Percentiles rank a stretch among this genome's conserved stretches.
These are phyloP conservation scores for Talaromyces piceae DNA, from an alignment of 2,329 filamentous ascomycete species.

Conservation along the genomic window DNA sequence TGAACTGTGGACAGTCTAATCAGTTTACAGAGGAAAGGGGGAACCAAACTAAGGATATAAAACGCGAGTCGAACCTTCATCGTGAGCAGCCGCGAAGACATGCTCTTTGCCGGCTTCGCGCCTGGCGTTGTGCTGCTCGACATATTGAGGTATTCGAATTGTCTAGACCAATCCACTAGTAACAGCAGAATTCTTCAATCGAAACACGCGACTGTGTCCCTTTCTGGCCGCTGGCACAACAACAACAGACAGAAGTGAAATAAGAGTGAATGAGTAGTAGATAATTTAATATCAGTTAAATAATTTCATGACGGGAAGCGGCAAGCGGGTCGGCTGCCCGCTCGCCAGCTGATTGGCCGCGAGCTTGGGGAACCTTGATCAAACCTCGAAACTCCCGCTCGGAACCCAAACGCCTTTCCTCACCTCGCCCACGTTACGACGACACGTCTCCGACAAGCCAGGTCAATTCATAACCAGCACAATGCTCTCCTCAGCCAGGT, in stretches of 20 bases:
- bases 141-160: conserved; percentile 19
- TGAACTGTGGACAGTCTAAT: conserved; percentile 52
- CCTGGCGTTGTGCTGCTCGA: conserved; percentile 38
- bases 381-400: conserved; percentile 26
- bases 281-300: conserved; percentile 10
- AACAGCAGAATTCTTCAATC: not conserved
- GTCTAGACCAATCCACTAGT: not conserved
- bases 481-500: conserved; percentile 40
- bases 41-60: conserved; percentile 8
- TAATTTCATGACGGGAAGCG: conserved; percentile 15
- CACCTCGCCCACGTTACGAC: conserved; percentile 12
- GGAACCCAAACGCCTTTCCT: conserved; percentile 17
- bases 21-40: not conserved
- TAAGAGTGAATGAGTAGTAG: not conserved
- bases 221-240: not conserved
- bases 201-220: not conserved
- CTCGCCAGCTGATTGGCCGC: conserved; percentile 20
- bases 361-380: conserved; percentile 20
- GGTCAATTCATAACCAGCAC: conserved; percentile 17
- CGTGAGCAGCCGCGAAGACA: conserved; percentile 81
- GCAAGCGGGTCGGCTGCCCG: conserved; percentile 15
- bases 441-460: conserved; percentile 9
- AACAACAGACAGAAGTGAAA: not conserved
- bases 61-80: conserved; percentile 58
- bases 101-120: conserved; percentile 56